Evolutionary conservation across 352 stramenopile species (phyloP).

Genomic region (Hyphochytrium catenoides): DNA sequence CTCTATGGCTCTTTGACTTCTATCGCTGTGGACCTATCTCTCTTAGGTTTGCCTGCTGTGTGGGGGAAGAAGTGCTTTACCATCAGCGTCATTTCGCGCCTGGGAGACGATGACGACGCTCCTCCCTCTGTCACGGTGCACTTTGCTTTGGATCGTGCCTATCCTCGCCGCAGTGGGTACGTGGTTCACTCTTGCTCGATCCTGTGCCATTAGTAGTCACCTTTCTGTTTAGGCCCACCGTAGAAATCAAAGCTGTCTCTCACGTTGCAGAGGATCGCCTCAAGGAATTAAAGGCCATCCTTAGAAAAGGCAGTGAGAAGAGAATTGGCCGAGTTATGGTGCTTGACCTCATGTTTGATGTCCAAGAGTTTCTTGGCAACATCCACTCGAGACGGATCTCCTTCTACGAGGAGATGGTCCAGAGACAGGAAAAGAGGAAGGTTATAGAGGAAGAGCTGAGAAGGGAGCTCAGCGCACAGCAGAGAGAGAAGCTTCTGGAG

Average conservation of each 20-base stretch:
- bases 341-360: constrained; percentile 52
- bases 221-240: constrained; percentile 26
- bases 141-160: no score
- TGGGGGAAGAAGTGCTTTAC: no score
- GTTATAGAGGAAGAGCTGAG: constrained; percentile 28
- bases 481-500: constrained; percentile 26
- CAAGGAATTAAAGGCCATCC: constrained; percentile 24
- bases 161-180: no score
- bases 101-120: no score
- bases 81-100: no score
- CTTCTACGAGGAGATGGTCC: constrained; percentile 65
- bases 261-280: constrained; percentile 39
- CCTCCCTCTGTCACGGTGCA: no score
- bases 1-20: no score
- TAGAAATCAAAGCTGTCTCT: constrained; percentile 33
- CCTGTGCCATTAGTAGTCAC: no score
- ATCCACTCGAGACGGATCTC: constrained; percentile 52
- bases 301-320: constrained; percentile 12
- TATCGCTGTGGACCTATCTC: no score
- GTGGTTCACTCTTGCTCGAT: no score
- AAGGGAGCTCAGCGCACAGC: constrained; percentile 18
- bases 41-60: no score
- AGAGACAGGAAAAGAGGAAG: constrained; percentile 35
- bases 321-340: constrained; percentile 27
- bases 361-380: constrained; percentile 48